Evolutionary conservation across 768 basidiomycete genomes (phyloP).

Genomic region (Rhizopogon sp.): DNA sequence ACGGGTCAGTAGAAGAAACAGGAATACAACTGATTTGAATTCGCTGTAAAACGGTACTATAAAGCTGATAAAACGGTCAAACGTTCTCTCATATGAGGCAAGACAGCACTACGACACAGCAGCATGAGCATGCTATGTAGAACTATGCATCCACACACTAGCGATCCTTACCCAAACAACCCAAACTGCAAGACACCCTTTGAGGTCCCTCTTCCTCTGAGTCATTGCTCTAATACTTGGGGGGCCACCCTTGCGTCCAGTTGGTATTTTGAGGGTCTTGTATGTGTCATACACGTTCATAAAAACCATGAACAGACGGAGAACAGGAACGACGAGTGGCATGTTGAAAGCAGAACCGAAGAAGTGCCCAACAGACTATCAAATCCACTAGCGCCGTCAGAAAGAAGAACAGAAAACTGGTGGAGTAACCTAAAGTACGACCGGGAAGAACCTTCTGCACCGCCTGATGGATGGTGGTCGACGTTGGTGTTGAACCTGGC

Average conservation of each 20-base stretch:
- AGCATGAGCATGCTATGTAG: slow-evolving; percentile 8
- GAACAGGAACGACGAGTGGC: slow-evolving; percentile 62
- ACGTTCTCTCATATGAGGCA: slow-evolving; percentile 58
- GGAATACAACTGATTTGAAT: slow-evolving; percentile 65
- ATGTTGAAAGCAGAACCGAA: slow-evolving; percentile 30
- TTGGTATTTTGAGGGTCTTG: slow-evolving; percentile 72
- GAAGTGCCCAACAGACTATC: slow-evolving; percentile 5
- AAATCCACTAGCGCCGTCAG: background rate
- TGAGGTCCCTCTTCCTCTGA: slow-evolving; percentile 80
- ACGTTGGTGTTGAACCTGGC: background rate
- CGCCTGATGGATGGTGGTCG: slow-evolving; percentile 8
- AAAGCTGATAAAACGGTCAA: slow-evolving; percentile 60
- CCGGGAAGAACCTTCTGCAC: slow-evolving; percentile 2
- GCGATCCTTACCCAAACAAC: slow-evolving; percentile 66
- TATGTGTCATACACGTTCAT: slow-evolving; percentile 81
- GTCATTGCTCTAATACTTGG: slow-evolving; percentile 64
- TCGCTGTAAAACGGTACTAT: slow-evolving; percentile 84
- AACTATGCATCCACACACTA: background rate
- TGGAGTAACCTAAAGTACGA: slow-evolving; percentile 4
- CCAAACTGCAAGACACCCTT: slow-evolving; percentile 82
- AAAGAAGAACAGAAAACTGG: background rate
- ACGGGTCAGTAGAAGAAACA: slow-evolving; percentile 74
- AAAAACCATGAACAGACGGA: slow-evolving; percentile 68
- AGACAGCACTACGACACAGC: slow-evolving; percentile 52
- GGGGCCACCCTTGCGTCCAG: slow-evolving; percentile 43